Conservation (phyloP, 176 grass and related monocot species). For the Musa schizocarpa region DNA sequence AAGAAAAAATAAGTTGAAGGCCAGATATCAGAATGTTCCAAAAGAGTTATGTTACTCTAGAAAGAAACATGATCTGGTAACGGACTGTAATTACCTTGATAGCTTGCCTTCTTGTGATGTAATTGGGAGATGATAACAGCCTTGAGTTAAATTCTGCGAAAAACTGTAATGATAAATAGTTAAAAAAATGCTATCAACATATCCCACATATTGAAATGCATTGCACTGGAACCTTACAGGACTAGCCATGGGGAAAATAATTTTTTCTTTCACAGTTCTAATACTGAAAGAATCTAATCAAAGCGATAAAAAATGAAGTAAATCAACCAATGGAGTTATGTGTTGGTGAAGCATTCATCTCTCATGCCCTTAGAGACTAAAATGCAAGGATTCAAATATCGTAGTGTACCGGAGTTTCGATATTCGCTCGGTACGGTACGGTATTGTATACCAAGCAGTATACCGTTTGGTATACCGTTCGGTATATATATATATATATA, state of each 20-base stretch:
- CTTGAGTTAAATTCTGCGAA: conserved; percentile 52
- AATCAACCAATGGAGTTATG: neutral
- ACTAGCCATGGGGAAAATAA: neutral
- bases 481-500: too few species aligned
- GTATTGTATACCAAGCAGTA: too few species aligned
- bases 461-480: too few species aligned
- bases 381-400: too few species aligned
- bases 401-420: too few species aligned
- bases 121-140: conserved; percentile 37
- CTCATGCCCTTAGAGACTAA: neutral
- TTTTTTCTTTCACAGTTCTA: neutral
- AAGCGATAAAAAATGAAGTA: neutral
- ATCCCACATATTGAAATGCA: neutral
- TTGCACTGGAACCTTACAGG: neutral
- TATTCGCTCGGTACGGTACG: too few species aligned
- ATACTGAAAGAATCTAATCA: neutral
- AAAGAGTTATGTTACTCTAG: neutral
- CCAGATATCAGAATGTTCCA: neutral
- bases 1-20: neutral
- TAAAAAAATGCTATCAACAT: neutral
- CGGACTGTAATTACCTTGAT: conserved; percentile 20
- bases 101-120: conserved; percentile 43
- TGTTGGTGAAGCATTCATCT: neutral
- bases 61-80: neutral
- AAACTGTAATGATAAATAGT: conserved; percentile 26